These are phyloP conservation scores for Oenanthe javanica DNA, from an alignment of 140 eudicot species.

Conservation along the genomic window DNA sequence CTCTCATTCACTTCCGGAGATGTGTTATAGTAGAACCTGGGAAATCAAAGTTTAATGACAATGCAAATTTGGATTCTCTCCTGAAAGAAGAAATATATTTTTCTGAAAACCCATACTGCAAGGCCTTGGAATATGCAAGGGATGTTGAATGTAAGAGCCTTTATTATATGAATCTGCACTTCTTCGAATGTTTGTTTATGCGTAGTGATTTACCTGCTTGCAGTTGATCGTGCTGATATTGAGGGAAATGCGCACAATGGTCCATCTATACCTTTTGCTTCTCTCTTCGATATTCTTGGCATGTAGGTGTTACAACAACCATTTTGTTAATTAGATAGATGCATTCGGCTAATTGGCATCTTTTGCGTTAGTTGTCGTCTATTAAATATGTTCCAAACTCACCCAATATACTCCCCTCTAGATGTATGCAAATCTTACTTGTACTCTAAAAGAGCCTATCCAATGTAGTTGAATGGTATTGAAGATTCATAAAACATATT, in stretches of 20 bases:
- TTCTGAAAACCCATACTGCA: constrained; percentile 72
- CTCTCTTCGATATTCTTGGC: constrained; percentile 90
- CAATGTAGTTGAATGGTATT: not conserved
- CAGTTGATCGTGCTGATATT: constrained; percentile 85
- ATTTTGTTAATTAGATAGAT: not conserved
- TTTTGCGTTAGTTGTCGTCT: not conserved
- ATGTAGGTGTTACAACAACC: constrained; percentile 40
- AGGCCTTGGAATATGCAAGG: constrained; percentile 74
- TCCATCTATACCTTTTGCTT: constrained; percentile 72
- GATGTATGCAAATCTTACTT: not conserved
- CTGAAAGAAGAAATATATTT: constrained; percentile 61
- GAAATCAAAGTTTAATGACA: not conserved
- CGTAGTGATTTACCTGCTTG: constrained; percentile 23
- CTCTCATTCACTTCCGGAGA: constrained; percentile 72
- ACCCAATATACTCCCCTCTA: not conserved
- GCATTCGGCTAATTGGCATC: not conserved
- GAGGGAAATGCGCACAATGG: constrained; percentile 81
- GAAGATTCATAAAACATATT: not conserved
- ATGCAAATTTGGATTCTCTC: constrained; percentile 38
- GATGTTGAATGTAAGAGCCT: constrained; percentile 72
- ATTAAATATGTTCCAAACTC: not conserved
- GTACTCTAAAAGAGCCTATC: not conserved
- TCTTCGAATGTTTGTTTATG: constrained; percentile 13
- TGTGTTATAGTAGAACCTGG: constrained; percentile 47
- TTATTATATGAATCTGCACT: not conserved